phyloP scores from a whole-genome alignment of 2,329 filamentous ascomycete genomes.

The Alternaria novae-zelandiae region DNA sequence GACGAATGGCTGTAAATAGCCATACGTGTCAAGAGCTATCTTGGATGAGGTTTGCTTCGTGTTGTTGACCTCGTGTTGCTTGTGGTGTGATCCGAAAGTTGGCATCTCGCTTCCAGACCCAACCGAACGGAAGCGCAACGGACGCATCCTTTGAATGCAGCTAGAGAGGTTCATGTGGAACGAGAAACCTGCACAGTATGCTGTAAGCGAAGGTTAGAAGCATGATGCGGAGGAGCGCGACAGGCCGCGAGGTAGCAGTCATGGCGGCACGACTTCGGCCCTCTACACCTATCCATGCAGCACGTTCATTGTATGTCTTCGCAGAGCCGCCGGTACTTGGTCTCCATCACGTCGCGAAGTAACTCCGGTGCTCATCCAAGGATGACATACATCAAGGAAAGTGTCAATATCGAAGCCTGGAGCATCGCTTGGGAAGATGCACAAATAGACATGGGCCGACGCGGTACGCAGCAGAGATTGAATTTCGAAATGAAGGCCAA shows the following conservation, averaged over 20 bases:
- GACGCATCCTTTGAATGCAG: not conserved
- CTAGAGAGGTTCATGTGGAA: not conserved
- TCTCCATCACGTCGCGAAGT: slow-evolving; percentile 15
- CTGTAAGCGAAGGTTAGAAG: not conserved
- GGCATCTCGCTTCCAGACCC: not conserved
- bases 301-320: not conserved
- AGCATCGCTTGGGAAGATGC: slow-evolving; percentile 12
- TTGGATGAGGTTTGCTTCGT: not conserved
- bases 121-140: not conserved
- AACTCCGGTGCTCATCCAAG: slow-evolving; percentile 14
- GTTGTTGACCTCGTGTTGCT: not conserved
- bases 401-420: slow-evolving; percentile 19
- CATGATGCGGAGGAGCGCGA: not conserved
- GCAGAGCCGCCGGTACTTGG: slow-evolving; percentile 29
- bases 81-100: not conserved
- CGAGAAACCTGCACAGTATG: not conserved
- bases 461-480: slow-evolving; percentile 17
- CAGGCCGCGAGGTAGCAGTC: not conserved
- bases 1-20: not conserved
- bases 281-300: not conserved
- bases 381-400: slow-evolving; percentile 26
- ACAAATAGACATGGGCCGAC: slow-evolving; percentile 12
- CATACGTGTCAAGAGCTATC: not conserved
- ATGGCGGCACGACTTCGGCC: not conserved
- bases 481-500: slow-evolving; percentile 32